Evolutionary conservation across 768 basidiomycete species (phyloP).

Genomic region (Trametes cingulata): DNA sequence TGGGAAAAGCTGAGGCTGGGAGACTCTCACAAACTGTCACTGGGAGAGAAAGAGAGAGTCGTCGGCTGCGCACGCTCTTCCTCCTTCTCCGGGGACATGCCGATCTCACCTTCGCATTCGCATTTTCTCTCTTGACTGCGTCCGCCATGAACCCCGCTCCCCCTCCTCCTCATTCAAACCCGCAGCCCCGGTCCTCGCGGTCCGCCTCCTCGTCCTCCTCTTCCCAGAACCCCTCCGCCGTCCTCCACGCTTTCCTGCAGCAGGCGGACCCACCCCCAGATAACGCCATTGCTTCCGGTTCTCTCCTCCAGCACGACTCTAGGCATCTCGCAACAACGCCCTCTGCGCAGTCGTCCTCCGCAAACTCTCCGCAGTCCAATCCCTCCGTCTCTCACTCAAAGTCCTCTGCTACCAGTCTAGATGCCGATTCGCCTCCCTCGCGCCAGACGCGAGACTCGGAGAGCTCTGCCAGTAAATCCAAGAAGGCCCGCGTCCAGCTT

Average conservation of each 20-base stretch:
- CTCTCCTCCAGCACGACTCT: not conserved
- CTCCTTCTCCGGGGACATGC: not conserved
- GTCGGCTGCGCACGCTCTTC: not conserved
- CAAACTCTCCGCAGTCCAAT: not conserved
- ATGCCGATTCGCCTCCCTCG: not conserved
- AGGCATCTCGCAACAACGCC: not conserved
- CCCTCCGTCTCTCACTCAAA: not conserved
- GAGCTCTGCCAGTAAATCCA: not conserved
- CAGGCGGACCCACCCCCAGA: not conserved
- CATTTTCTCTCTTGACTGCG: not conserved
- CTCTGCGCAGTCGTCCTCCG: not conserved
- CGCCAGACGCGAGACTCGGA: not conserved
- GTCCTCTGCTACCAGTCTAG: not conserved
- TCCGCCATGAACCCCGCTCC: not conserved
- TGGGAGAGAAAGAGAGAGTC: too few relatives aligned
- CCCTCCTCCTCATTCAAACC: not conserved
- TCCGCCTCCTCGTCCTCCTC: not conserved
- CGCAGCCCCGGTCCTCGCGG: not conserved
- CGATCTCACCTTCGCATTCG: too few relatives aligned
- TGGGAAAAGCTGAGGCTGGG: too few relatives aligned
- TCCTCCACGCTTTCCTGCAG: not conserved
- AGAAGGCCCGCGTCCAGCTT: constrained; percentile 32
- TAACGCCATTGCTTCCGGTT: too few relatives aligned
- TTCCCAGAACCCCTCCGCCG: not conserved
- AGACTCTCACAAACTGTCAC: too few relatives aligned